phyloP scores from a whole-genome alignment of 495 filamentous ascomycete genomes.

The Annulohypoxylon maeteangense region DNA sequence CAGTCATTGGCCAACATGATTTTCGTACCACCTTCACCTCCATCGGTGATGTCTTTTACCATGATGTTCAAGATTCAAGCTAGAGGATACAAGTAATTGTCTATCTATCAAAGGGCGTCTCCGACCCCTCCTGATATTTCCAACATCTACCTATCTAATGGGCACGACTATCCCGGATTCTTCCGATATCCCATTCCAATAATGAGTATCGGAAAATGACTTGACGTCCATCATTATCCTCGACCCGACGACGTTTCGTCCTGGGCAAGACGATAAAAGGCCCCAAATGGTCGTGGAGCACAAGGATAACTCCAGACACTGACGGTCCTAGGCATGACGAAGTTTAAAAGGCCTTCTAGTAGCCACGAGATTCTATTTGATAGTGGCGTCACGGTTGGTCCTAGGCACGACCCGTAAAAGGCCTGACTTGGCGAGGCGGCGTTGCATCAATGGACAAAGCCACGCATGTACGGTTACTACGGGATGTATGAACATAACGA shows the following conservation, averaged over 20 bases:
- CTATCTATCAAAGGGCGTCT: not conserved
- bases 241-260: slow-evolving; percentile 23
- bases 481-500: slow-evolving; percentile 38
- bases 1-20: not conserved
- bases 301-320: slow-evolving; percentile 8
- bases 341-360: slow-evolving; percentile 33
- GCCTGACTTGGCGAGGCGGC: not conserved
- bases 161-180: not conserved
- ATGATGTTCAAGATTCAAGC: not conserved
- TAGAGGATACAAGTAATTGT: too few species aligned
- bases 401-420: slow-evolving; percentile 28
- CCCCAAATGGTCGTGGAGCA: slow-evolving; percentile 28
- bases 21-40: not conserved
- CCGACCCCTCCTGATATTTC: not conserved
- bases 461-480: slow-evolving; percentile 33
- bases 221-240: not conserved
- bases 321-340: slow-evolving; percentile 35
- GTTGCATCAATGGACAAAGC: slow-evolving; percentile 11
- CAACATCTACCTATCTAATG: not conserved
- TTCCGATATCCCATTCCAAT: not conserved
- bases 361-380: slow-evolving; percentile 20
- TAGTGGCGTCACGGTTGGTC: slow-evolving; percentile 25
- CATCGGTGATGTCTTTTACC: not conserved
- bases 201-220: not conserved
- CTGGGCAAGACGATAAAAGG: slow-evolving; percentile 45